Evolutionary conservation across 352 stramenopile species (phyloP), one percentile per base, ranked within the genome.

Genomic region (Pythium phragmiticola): DNA sequence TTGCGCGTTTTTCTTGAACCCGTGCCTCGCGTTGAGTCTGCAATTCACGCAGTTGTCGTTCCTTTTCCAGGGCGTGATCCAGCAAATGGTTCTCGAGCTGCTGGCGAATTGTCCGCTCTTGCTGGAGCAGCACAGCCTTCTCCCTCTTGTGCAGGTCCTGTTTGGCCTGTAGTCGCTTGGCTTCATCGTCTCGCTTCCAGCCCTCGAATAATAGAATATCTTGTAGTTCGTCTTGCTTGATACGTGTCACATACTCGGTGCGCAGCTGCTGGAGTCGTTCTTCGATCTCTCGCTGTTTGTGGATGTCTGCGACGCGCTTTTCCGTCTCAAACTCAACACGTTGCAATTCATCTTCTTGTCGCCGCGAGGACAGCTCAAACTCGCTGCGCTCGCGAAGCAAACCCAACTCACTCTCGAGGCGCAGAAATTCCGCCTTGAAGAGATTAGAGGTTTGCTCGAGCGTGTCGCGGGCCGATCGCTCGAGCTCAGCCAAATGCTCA

Each of bases 261-360:
- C 84, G 80, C 52, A 95, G 70, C 37, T 73, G 69, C 47, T 84
- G 77, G 3, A 95, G 60, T 14, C 83, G 69, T 55, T 92, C 80
- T 63, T 89, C 84, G 50, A 88, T 76, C 49, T 88, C 72, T 14
- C 70, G 66, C 19, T 90, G 74, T 33, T 86, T 80, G 57, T 86
- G 70, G 41, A 95, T 83, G 3, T 77, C 68, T 8, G 57, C 50
- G 16, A 95, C 79, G 0, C 84, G 79, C 47, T 88, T 76, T 16
- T 89, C 74, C 0, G 82, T 82, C 48, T 93, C 84, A 39, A 76
- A 83, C 52, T 95, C 84, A n/a, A 93, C 42, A 28, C 76, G 70
- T 47, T 87, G 72, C 8, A 95, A 66, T 23, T 90, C 80, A 63
- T 95, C 84, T 77, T 93, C 82, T 65, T 93, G 75, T 47, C 78